Evolutionary conservation across 148 eudicot species (phyloP).

Genomic region (Cornus kousa): DNA sequence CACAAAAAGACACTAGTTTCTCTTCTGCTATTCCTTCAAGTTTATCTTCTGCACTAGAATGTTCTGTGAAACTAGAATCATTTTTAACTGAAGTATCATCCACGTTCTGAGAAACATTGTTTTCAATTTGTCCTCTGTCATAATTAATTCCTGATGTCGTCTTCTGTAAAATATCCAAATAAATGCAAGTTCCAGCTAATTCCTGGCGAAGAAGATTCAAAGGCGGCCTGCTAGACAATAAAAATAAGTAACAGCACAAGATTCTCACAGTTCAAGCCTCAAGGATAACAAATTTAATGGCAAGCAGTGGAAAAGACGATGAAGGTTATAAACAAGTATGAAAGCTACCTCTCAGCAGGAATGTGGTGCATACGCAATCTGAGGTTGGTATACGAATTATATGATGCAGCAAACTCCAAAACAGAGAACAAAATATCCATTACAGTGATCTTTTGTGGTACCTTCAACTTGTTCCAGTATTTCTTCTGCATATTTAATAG

Average conservation of each 20-base stretch:
- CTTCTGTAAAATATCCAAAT: conserved; percentile 87
- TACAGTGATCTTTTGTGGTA: conserved; percentile 69
- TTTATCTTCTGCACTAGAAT: conserved; percentile 43
- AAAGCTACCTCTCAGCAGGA: conserved; percentile 72
- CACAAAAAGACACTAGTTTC: conserved; percentile 85
- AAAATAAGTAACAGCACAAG: conserved; percentile 11
- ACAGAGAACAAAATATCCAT: conserved; percentile 90
- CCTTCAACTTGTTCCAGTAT: conserved; percentile 83
- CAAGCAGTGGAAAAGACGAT: neutral
- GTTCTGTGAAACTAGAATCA: conserved; percentile 23
- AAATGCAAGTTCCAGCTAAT: conserved; percentile 79
- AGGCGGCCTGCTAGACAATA: conserved; percentile 68
- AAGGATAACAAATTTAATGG: neutral
- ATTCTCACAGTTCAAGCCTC: neutral
- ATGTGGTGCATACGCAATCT: conserved; percentile 79
- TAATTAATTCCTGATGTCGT: conserved; percentile 55
- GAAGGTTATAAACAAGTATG: neutral
- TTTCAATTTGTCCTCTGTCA: conserved; percentile 20
- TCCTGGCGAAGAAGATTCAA: conserved; percentile 91
- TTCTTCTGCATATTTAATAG: conserved; percentile 59
- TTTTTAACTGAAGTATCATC: neutral
- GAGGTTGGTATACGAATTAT: conserved; percentile 84
- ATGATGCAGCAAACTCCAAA: conserved; percentile 93
- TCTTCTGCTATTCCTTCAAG: conserved; percentile 76
- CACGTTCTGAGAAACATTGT: conserved; percentile 12